Conservation (phyloP, 345 rosid species). For the Euphorbia pulcherrima region DNA sequence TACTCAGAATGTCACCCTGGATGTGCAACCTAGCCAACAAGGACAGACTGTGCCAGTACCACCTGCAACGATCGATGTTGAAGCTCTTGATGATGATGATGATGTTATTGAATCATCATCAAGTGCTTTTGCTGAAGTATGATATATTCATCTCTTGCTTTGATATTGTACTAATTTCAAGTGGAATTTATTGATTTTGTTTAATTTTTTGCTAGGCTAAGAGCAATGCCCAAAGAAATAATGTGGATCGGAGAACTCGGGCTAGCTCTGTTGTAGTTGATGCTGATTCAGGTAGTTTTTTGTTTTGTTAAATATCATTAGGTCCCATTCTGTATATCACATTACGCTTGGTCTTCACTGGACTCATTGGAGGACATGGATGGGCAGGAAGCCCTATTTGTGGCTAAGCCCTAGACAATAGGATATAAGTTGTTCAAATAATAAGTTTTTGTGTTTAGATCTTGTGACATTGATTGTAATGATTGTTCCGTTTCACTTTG, state of each 20-base stretch:
- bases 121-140: slow-evolving; percentile 70
- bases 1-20: slow-evolving; percentile 21
- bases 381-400: too few relatives aligned
- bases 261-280: slow-evolving; percentile 45
- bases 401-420: too few relatives aligned
- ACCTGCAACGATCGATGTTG: slow-evolving; percentile 54
- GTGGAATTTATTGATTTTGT: background rate
- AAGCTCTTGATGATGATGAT: slow-evolving; percentile 76
- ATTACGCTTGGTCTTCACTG: too few relatives aligned
- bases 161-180: background rate
- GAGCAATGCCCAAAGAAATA: slow-evolving; percentile 58
- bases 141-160: background rate
- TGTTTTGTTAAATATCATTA: background rate
- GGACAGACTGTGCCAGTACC: slow-evolving; percentile 26
- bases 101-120: slow-evolving; percentile 74
- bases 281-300: slow-evolving; percentile 60
- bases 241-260: slow-evolving; percentile 47
- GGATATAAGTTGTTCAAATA: too few relatives aligned
- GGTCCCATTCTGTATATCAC: background rate
- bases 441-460: background rate
- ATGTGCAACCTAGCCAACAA: slow-evolving; percentile 25
- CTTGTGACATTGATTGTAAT: background rate
- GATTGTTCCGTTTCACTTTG: background rate
- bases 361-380: too few relatives aligned
- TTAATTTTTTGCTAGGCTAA: slow-evolving; percentile 51